A percentile compares a stretch with the other conserved stretches of the same genome.
Evolutionary conservation across 768 basidiomycete species (phyloP).

Genomic region (Tricholoma saponaceum): DNA sequence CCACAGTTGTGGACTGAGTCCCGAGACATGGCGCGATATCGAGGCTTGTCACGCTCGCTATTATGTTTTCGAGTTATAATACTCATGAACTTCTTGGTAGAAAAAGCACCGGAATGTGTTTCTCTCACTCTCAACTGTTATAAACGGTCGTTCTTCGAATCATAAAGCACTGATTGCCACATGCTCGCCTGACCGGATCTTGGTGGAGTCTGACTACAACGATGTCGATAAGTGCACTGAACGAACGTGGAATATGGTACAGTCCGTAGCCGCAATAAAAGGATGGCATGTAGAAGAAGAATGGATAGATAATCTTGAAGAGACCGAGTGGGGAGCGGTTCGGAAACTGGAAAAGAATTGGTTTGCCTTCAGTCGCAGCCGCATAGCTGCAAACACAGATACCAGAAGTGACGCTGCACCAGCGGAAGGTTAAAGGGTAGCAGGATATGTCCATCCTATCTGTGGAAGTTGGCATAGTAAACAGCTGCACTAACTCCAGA

Average conservation of each 20-base stretch:
- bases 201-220: constrained; percentile 86
- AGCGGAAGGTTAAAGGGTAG: not conserved
- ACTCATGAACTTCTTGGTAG: constrained; percentile 31
- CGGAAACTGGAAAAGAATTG: constrained; percentile 69
- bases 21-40: constrained; percentile 68
- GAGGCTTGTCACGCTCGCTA: constrained; percentile 49
- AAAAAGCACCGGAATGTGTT: constrained; percentile 73
- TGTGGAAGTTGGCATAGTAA: not conserved
- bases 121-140: constrained; percentile 82
- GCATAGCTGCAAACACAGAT: constrained; percentile 16
- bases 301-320: constrained; percentile 40
- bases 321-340: constrained; percentile 58
- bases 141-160: constrained; percentile 70
- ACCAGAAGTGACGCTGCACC: constrained; percentile 10
- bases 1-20: constrained; percentile 85
- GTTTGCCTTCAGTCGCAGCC: constrained; percentile 53
- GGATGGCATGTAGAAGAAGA: constrained; percentile 70
- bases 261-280: constrained; percentile 67
- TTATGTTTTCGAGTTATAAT: not conserved
- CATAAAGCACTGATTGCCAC: constrained; percentile 60
- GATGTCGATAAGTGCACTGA: constrained; percentile 52
- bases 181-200: constrained; percentile 61
- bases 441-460: not conserved
- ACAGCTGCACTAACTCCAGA: constrained; percentile 31
- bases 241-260: constrained; percentile 76